A percentile compares a stretch with the other conserved stretches of the same genome.
These are phyloP conservation scores for Glebionis coronaria DNA, from an alignment of 129 eudicot genomes.

Conservation along the genomic window DNA sequence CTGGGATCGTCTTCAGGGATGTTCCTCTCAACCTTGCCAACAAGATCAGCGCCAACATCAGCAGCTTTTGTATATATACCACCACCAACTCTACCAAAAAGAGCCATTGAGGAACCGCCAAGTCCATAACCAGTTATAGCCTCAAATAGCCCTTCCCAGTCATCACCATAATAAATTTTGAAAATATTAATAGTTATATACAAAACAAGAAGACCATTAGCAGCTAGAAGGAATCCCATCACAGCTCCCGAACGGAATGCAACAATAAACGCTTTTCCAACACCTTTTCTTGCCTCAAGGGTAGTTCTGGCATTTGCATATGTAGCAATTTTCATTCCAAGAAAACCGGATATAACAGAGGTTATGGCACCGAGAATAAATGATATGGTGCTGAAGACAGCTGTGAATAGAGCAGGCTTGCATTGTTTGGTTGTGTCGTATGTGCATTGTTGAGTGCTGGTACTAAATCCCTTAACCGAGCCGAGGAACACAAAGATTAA, in stretches of 20 bases:
- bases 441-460: conserved; percentile 50
- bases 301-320: conserved; percentile 94
- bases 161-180: conserved; percentile 84
- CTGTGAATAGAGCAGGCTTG: conserved; percentile 91
- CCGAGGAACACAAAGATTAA: conserved; percentile 84
- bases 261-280: conserved; percentile 77
- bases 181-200: conserved; percentile 63
- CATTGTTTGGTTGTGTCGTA: conserved; percentile 60
- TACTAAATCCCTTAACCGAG: conserved; percentile 84
- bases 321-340: conserved; percentile 92
- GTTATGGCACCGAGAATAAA: conserved; percentile 84
- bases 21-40: conserved; percentile 78
- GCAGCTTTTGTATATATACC: conserved; percentile 87
- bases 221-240: conserved; percentile 91
- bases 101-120: conserved; percentile 92
- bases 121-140: conserved; percentile 90
- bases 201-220: conserved; percentile 83
- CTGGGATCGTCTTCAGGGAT: conserved; percentile 91
- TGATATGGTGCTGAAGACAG: conserved; percentile 70
- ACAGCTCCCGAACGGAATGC: conserved; percentile 96
- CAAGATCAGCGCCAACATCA: conserved; percentile 91
- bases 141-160: conserved; percentile 92
- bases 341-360: conserved; percentile 81
- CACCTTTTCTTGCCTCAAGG: conserved; percentile 91
- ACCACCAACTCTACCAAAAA: conserved; percentile 87